phyloP scores from a whole-genome alignment of 2,329 filamentous ascomycete genomes.

The Trichothecium sympodiale region DNA sequence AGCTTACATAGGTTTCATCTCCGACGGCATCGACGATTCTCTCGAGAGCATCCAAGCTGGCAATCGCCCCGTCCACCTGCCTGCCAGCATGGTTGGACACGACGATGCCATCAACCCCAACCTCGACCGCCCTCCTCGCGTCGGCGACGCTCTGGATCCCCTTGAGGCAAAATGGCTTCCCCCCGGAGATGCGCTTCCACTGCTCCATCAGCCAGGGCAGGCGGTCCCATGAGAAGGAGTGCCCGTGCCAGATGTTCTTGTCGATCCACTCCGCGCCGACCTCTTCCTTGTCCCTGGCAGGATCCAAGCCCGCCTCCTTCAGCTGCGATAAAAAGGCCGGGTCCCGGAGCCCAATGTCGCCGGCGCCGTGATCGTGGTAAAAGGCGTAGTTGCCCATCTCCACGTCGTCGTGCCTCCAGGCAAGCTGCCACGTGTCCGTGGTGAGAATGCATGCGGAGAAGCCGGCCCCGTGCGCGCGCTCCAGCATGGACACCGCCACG shows the following conservation, averaged over 20 bases:
- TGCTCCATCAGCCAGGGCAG: too few species aligned
- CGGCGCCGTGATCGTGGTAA: constrained; percentile 47
- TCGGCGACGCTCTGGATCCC: constrained; percentile 29
- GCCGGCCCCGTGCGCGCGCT: constrained; percentile 48
- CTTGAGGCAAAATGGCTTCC: too few species aligned
- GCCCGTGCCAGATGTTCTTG: too few species aligned
- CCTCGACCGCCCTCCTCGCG: constrained; percentile 22
- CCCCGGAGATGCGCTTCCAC: too few species aligned
- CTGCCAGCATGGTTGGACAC: constrained; percentile 32
- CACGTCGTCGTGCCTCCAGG: constrained; percentile 59
- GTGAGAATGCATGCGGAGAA: constrained; percentile 61
- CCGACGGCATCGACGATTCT: constrained; percentile 44
- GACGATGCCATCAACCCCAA: constrained; percentile 27
- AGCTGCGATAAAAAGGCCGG: too few species aligned
- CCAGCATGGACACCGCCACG: constrained; percentile 51
- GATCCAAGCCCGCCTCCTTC: too few species aligned
- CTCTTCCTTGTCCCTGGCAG: too few species aligned
- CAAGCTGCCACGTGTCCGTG: constrained; percentile 58
- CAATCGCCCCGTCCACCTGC: constrained; percentile 26
- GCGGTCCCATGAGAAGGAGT: too few species aligned
- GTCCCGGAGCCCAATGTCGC: constrained; percentile 53
- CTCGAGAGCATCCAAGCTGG: constrained; percentile 42
- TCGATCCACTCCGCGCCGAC: too few species aligned
- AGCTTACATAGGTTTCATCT: too few species aligned
- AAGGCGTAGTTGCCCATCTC: constrained; percentile 51